Evolutionary conservation across 768 basidiomycete species (phyloP), one percentile per base, ranked within the genome.

Genomic region (Suillus subaureus): DNA sequence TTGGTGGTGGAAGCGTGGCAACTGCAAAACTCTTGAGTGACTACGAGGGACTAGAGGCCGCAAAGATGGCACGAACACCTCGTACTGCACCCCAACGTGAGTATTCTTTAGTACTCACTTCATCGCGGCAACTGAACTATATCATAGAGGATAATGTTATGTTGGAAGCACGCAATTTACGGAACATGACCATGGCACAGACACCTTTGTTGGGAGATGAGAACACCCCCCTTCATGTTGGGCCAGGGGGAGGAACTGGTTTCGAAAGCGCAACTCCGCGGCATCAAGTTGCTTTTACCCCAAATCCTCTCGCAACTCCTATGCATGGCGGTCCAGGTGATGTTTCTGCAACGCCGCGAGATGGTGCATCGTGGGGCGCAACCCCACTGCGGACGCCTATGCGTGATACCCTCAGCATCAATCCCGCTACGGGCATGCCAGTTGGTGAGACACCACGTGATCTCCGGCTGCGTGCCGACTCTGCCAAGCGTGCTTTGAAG

Each of bases 131-230:
- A 66, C 21, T 67, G 61, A 62, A 6, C 40, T 47, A 47, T 56
- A 56, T 47, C 64, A n/a, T 71, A 98, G 97, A 94, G 81, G 97
- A 99, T 76, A 96, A 89, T 72, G 88, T 99, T 49, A 84, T 99
- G 85, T 86, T 92, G 66, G 97, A 99, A 77, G 97, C 97, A 11
- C 87, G 96, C 40, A 99, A 99, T 79, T 79, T 99, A 28, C 91
- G 97, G 26, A 97, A 95, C 71, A 93, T 99, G 94, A 89, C 89
- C 13, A 89, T 90, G 51, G 85, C 86, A 4, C 96, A 99, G 79
- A 99, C 97, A 0, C 97, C 97, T 18, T 82, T 99, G 2, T 85
- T 99, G 15, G 97, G 97, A 4, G 94, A 99, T 58, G 97, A 99
- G 79, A 99, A 99, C 77, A 99, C 97, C 0, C 97, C 96, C 15